Base-by-base conservation (phyloP, 2,329 filamentous ascomycete species). In the Claviceps lovelessii region DNA sequence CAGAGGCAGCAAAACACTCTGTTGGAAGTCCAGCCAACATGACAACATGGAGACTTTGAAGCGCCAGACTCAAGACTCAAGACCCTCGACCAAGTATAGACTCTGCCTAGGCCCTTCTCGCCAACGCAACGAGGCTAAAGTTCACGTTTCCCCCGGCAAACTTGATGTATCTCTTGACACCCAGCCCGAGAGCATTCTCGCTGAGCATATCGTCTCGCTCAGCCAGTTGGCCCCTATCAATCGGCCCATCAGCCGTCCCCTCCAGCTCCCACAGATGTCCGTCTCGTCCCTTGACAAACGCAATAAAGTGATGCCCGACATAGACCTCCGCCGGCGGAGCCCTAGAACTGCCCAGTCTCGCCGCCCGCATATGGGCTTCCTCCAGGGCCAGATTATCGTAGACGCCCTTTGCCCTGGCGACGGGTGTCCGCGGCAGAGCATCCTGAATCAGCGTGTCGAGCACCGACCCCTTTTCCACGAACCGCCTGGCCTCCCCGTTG, bases 221-320 rank as follows among this genome's bases (percentile, higher is more conserved):
- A 1, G 56, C 68, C 55, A 86, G 66, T 15, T 59, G 54, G 0
- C 83, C 83, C 15, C 87, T 74, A 59, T 88, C 80, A 49, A 91
- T 69, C 0, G 88, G 88, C 0, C 88, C 88, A 61, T 84, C 85
- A 51, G 85, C 75, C 28, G 77, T 69, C 1, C 89, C 89, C 69
- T 94, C 88, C 63, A 94, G 69, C 71, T 94, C 89, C 82, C 86
- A 94, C 46, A 94, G 65, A 54, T 74, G 74, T 7, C 78, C 76
- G 54, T 84, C 79, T 61, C 78, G 75, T 4, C 72, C 73, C 69
- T 85, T 89, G 51, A 90, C 83, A 65, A 90, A 93, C 46, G 85
- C 86, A 44, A 94, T 84, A 63, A 90, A 94, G 67, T 94, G 88
- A 58, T 88, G 73, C 48, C 86, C 85, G 1, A 82, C 73, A 35